phyloP scores from a whole-genome alignment of 2,329 filamentous ascomycete genomes.

The Orbilia brochopaga region DNA sequence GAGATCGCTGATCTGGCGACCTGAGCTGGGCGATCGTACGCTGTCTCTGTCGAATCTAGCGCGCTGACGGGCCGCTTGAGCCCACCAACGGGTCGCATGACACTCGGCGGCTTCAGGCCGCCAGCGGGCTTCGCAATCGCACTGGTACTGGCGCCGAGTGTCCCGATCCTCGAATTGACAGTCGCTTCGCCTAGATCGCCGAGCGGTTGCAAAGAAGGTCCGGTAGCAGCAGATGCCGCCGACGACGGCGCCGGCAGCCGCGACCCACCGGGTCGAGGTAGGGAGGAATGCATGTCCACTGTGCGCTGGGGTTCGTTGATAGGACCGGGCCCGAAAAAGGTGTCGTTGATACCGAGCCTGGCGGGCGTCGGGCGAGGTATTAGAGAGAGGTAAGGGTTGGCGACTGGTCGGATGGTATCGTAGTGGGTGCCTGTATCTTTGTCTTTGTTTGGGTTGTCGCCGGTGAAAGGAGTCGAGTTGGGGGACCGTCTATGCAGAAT shows the following conservation, averaged over 20 bases:
- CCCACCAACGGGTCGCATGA: neutral
- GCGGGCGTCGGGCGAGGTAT: constrained; percentile 13
- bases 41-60: constrained; percentile 19
- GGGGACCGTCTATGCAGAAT: constrained; percentile 21
- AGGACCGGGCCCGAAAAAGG: constrained; percentile 10
- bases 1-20: constrained; percentile 44
- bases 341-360: constrained; percentile 31
- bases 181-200: constrained; percentile 39
- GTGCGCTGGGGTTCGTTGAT: constrained; percentile 14
- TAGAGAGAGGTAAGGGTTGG: constrained; percentile 11
- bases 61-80: constrained; percentile 31
- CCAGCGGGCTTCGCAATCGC: constrained; percentile 30
- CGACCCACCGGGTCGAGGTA: constrained; percentile 50
- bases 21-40: constrained; percentile 35
- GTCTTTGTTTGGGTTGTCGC: constrained; percentile 25
- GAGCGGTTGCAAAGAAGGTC: constrained; percentile 26
- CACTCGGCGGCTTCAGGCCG: constrained; percentile 25
- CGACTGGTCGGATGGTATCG: neutral
- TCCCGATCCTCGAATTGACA: constrained; percentile 37
- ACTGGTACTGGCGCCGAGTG: constrained; percentile 14
- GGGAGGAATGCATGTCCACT: constrained; percentile 42
- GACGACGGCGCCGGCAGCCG: constrained; percentile 42
- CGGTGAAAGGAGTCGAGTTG: constrained; percentile 29
- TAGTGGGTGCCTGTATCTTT: neutral
- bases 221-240: constrained; percentile 10